Conservation (phyloP, 2,329 filamentous ascomycete genomes). For the Eutypa lata region DNA sequence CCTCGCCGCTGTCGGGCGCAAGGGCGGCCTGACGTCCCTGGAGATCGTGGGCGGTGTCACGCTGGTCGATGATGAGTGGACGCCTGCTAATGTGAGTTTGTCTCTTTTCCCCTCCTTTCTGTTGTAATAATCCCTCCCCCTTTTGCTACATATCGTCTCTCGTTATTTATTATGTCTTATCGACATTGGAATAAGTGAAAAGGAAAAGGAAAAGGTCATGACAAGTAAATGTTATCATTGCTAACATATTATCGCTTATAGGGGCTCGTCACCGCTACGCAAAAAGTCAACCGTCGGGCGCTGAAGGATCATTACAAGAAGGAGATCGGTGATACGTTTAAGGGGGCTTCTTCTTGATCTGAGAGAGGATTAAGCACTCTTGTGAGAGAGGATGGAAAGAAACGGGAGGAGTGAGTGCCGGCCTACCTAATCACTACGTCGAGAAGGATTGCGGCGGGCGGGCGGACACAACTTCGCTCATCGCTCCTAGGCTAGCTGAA, state of each 20-base stretch:
- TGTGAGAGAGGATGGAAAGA: not conserved
- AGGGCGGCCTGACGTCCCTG: conserved; percentile 64
- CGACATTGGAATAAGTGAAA: too few species aligned
- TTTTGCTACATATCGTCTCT: not conserved
- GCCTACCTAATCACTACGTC: too few species aligned
- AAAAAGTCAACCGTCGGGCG: conserved; percentile 56
- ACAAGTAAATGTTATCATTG: not conserved
- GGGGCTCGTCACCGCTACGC: conserved; percentile 60
- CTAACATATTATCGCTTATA: conserved; percentile 23
- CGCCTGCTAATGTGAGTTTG: conserved; percentile 71
- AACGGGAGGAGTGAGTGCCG: not conserved
- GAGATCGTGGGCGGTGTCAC: conserved; percentile 77
- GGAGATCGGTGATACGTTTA: conserved; percentile 46
- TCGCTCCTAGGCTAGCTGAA: too few species aligned
- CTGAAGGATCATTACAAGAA: conserved; percentile 49
- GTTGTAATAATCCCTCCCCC: not conserved
- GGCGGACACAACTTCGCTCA: too few species aligned
- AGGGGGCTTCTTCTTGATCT: conserved; percentile 9
- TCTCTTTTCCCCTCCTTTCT: not conserved
- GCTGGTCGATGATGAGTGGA: conserved; percentile 84
- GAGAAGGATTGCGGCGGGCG: too few species aligned
- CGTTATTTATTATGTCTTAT: too few species aligned
- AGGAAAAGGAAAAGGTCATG: too few species aligned
- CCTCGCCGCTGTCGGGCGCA: conserved; percentile 61
- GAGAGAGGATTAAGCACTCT: not conserved